Evolutionary conservation across 2,329 filamentous ascomycete species (phyloP), one percentile per base, ranked within the genome.

Genomic region (Whalleya microplaca): DNA sequence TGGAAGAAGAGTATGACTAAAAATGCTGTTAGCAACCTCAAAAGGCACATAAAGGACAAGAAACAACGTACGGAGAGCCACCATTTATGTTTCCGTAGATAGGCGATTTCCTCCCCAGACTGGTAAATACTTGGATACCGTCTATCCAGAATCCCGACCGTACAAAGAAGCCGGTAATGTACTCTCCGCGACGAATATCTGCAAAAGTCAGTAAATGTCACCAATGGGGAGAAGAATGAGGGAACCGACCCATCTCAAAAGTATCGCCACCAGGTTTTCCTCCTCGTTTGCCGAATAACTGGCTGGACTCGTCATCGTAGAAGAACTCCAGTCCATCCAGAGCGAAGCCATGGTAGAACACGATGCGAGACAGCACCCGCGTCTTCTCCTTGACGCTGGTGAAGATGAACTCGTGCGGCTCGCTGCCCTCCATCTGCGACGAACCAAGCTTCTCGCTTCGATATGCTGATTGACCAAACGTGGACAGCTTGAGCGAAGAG

Each of bases 241-340:
- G 51, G 50, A 55, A 73, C 86, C 74, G 77, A 91, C 90, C 87
- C 65, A 98, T 80, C 16, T 89, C 82, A 75, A 96, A 96, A 45
- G 86, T 83, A 67, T 89, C 87, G 1, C 88, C 88, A 2, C 85
- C 86, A 21, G 82, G 75, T 61, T 88, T 88, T 7, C 88, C 90
- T 12, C 89, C 89, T 52, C 83, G 81, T 68, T 91, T 93, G 41
- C 95, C 95, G 77, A 99, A 96, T 2, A 97, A 73, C 70, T 97
- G 92, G 52, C 81, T 89, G 1, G 90, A 89, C 16, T 84, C 83
- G 72, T 98, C 92, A 68, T 98, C 94, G 69, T 96, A 98, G 56
- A 90, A 81, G 73, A 99, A 98, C 72, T 98, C 94, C 19, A 99
- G 74, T 0, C 95, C 95, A 71, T 96, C 89, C 12, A 98, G 70